A percentile compares a stretch with the other conserved stretches of the same genome.
Evolutionary conservation across 1,284 basidiomycete species (phyloP).

Genomic region (Ceratobasidium sp.): DNA sequence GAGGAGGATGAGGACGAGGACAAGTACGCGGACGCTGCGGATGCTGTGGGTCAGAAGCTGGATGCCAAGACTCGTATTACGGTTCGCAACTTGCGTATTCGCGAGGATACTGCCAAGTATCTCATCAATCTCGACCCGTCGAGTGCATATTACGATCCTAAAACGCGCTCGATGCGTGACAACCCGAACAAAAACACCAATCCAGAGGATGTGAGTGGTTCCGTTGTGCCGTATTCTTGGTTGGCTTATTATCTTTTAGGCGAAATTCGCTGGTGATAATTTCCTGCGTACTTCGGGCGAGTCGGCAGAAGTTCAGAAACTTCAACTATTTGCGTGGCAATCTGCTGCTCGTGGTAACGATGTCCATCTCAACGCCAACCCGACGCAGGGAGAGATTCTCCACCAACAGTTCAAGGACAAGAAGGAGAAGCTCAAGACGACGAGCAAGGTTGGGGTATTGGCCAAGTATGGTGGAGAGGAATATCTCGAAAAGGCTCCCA

Average conservation of each 20-base stretch:
- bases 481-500: constrained; percentile 89
- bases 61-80: constrained; percentile 99
- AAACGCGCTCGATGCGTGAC: constrained; percentile 99
- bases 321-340: constrained; percentile 99
- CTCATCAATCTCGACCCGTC: constrained; percentile 96
- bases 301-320: constrained; percentile 88
- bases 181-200: constrained; percentile 84
- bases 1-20: constrained; percentile 95
- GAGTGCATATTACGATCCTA: constrained; percentile 99
- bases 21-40: constrained; percentile 97
- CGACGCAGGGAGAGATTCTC: constrained; percentile 93
- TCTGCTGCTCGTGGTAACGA: constrained; percentile 93
- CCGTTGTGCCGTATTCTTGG: background rate
- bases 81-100: constrained; percentile 97
- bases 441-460: constrained; percentile 87
- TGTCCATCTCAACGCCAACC: constrained; percentile 95
- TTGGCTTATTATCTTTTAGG: constrained; percentile 63
- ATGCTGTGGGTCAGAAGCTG: constrained; percentile 97
- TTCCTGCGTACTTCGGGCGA: constrained; percentile 93
- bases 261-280: constrained; percentile 96
- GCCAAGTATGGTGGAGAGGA: constrained; percentile 94
- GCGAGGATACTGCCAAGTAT: constrained; percentile 99
- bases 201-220: constrained; percentile 81
- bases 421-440: constrained; percentile 91
- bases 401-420: constrained; percentile 92